phyloP scores from a whole-genome alignment of 106 monocot genomes.

The Cymbidium sinense region DNA sequence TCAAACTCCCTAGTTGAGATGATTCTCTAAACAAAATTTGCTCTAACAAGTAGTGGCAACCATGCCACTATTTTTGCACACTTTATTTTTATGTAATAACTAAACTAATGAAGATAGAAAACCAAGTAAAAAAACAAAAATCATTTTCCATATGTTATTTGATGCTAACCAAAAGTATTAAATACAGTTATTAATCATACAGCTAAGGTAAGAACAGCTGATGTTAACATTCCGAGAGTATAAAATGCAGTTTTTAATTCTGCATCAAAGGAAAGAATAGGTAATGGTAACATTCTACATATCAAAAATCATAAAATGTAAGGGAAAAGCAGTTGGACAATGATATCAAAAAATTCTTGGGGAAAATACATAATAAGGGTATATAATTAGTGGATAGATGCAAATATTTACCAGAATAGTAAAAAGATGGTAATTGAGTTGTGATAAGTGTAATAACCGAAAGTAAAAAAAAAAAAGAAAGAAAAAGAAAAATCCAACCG shows the following conservation, averaged over 20 bases:
- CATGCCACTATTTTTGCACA: not conserved
- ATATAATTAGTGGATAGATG: not conserved
- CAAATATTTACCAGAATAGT: not conserved
- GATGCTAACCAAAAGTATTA: no score
- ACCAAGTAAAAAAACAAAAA: no score
- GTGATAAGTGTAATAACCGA: no score
- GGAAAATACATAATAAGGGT: not conserved
- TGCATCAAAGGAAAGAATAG: not conserved
- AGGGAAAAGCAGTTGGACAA: not conserved
- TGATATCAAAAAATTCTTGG: not conserved
- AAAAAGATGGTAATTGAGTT: not conserved
- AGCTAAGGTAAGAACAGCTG: no score
- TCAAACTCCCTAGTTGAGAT: not conserved
- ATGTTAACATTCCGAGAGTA: no score
- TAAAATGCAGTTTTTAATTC: not conserved
- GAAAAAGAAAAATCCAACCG: no score
- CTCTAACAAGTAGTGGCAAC: not conserved
- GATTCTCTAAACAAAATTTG: not conserved
- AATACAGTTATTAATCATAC: no score
- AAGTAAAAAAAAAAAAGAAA: no score
- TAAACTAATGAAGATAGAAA: no score
- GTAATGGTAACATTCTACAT: not conserved
- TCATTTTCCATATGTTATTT: no score
- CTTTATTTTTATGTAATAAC: not conserved
- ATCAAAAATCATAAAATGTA: not conserved